A percentile compares a stretch with the other conserved stretches of the same genome.
Conservation (phyloP, 345 rosid genomes). For the Sonneratia alba region DNA sequence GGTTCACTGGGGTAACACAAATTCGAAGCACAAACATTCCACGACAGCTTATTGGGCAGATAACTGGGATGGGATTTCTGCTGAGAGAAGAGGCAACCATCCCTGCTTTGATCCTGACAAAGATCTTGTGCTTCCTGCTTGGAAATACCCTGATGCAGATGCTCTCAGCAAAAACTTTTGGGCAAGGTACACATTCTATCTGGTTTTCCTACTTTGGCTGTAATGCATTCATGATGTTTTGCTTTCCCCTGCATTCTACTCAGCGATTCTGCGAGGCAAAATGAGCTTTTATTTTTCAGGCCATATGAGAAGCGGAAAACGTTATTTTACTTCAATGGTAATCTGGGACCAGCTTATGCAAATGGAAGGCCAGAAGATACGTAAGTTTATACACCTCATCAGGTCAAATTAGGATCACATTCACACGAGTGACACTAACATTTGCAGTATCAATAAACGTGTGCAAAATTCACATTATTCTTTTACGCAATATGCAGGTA, state of each 20-base stretch:
- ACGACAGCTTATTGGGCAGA: constrained; percentile 94
- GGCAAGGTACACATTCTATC: constrained; percentile 38
- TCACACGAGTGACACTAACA: background rate
- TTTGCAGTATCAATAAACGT: background rate
- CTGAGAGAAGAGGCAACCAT: constrained; percentile 73
- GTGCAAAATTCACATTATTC: background rate
- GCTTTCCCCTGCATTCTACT: background rate
- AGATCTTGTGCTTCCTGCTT: constrained; percentile 97
- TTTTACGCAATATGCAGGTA: constrained; percentile 43
- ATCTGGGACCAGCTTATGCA: constrained; percentile 82
- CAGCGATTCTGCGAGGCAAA: background rate
- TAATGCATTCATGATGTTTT: too few relatives aligned
- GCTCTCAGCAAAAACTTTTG: constrained; percentile 51
- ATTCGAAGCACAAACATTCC: constrained; percentile 82
- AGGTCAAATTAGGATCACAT: background rate
- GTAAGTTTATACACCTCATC: constrained; percentile 39
- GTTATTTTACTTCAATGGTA: constrained; percentile 89
- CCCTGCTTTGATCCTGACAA: constrained; percentile 92
- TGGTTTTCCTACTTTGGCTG: background rate
- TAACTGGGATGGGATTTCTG: constrained; percentile 68
- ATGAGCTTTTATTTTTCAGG: constrained; percentile 29
- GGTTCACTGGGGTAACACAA: constrained; percentile 98
- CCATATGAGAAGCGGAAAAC: constrained; percentile 67
- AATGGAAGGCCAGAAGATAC: constrained; percentile 80
- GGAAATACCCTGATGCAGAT: constrained; percentile 72